Evolutionary conservation across 257 asterid genomes (phyloP), one percentile per base, ranked within the genome.

Genomic region (Prunella vulgaris): DNA sequence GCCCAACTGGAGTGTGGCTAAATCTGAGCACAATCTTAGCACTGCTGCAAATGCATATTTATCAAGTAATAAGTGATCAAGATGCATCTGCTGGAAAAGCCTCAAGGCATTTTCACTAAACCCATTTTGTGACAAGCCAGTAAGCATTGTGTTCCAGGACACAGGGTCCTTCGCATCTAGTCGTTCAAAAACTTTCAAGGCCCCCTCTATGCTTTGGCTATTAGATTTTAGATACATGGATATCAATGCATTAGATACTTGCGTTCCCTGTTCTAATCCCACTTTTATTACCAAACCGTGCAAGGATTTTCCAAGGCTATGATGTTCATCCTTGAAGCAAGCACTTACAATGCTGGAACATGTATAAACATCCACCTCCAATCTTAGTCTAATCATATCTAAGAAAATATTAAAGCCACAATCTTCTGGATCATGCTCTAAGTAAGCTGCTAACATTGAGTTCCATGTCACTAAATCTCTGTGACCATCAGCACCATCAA

Each of bases 401-500:
- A 76, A 61, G 85, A 89, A 89, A 69, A 87, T 78, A 20, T 62
- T 48, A 71, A 87, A 84, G 32, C 89, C 96, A 60, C 66, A 72
- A 40, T 70, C 74, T 62, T 42, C 81, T 64, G 70, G 57, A 63
- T 71, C 82, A 70, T 72, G 83, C 51, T 84, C 88, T 59, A 86
- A 52, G 74, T 81, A 87, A 74, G 94, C 96, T 7, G 92, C 92
- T 62, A 87, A 75, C 87, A 87, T 87, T 6, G 98, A 86, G 78
- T 92, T 92, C 96, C 96, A 89, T 6, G 94, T 81, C 66, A 86
- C 93, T 28, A 89, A 74, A 77, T 92, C 96, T 15, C 88, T 79
- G 56, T 60, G 77, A 32, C 84, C 84, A 61, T 69, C 69, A 48
- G 87, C 79, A 71, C 73, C 46, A 81, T 72, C 78, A 71, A 92